A percentile compares a stretch with the other conserved stretches of the same genome.
These are phyloP conservation scores for Physcomitrium patens DNA, from an alignment of 225 moss, liverwort and hornwort genomes.

Conservation along the genomic window DNA sequence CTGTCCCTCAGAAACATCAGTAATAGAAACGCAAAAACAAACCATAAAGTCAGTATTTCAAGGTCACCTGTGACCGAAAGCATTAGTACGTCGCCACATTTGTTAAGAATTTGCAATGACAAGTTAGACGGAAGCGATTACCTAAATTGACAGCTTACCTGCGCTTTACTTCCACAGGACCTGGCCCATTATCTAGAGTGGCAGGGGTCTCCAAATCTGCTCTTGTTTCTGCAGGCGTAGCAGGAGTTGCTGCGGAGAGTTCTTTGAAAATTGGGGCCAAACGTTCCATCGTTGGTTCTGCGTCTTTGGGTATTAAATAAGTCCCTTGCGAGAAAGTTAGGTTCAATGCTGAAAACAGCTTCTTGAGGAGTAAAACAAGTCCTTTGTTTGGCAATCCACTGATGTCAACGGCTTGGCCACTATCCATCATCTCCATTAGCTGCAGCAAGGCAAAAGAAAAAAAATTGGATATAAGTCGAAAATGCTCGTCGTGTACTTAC, in stretches of 20 bases:
- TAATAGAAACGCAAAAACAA: neutral
- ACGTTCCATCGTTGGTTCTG: conserved; percentile 59
- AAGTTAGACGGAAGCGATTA: conserved; percentile 7
- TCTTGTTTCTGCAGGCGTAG: conserved; percentile 30
- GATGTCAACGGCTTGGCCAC: conserved; percentile 84
- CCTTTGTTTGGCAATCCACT: conserved; percentile 71
- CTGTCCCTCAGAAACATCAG: conserved; percentile 42
- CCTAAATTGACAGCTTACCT: conserved; percentile 37
- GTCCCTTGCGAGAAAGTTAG: conserved; percentile 57
- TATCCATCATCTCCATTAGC: conserved; percentile 78
- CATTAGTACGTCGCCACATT: conserved; percentile 5
- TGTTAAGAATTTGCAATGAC: conserved; percentile 12
- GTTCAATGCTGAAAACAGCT: conserved; percentile 65
- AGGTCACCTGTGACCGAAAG: neutral
- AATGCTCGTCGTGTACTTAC: neutral
- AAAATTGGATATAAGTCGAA: neutral
- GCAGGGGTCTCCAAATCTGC: conserved; percentile 30
- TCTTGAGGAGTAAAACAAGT: conserved; percentile 58
- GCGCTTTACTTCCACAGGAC: conserved; percentile 46
- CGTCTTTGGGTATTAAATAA: conserved; percentile 57
- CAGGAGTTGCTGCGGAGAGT: conserved; percentile 24
- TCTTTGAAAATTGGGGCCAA: conserved; percentile 39
- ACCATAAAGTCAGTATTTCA: neutral
- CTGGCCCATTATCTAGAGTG: conserved; percentile 29
- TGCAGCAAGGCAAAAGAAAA: conserved; percentile 39